Percentiles rank a stretch among this genome's conserved stretches.
Conservation (phyloP, 768 basidiomycete genomes). For the Tylopilus balloui region DNA sequence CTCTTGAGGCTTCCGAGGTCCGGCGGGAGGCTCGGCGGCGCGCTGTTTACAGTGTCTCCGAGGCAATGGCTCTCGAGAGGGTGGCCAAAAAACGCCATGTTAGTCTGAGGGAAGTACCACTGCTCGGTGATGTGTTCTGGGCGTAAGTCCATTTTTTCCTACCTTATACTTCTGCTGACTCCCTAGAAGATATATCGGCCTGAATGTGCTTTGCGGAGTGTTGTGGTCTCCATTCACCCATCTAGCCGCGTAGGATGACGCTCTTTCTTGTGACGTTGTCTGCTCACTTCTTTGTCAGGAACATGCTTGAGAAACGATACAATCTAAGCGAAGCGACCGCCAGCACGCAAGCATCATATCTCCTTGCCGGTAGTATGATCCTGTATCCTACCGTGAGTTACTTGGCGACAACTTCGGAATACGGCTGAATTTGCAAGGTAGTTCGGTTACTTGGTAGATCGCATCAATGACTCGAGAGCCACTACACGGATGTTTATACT, state of each 20-base stretch:
- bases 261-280: background rate
- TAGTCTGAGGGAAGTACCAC: conserved; percentile 53
- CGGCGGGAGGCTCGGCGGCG: conserved; percentile 49
- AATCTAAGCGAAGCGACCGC: conserved; percentile 55
- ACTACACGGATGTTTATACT: conserved; percentile 54
- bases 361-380: conserved; percentile 63
- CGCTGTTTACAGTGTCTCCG: conserved; percentile 43
- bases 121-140: conserved; percentile 76
- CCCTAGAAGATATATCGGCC: conserved; percentile 54
- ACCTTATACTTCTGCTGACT: conserved; percentile 2
- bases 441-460: conserved; percentile 66
- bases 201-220: conserved; percentile 73
- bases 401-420: background rate
- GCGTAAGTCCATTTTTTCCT: conserved; percentile 42
- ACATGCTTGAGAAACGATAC: conserved; percentile 69
- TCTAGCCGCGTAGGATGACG: conserved; percentile 54
- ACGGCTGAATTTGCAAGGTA: conserved; percentile 22
- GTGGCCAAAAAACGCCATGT: conserved; percentile 66
- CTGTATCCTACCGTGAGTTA: conserved; percentile 62
- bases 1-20: conserved; percentile 61
- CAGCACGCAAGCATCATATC: conserved; percentile 62
- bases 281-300: conserved; percentile 38
- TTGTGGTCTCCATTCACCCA: conserved; percentile 79
- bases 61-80: conserved; percentile 57
- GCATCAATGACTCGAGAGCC: conserved; percentile 50